phyloP scores from a whole-genome alignment of 2,329 filamentous ascomycete genomes.

The Aspergillus sergii region DNA sequence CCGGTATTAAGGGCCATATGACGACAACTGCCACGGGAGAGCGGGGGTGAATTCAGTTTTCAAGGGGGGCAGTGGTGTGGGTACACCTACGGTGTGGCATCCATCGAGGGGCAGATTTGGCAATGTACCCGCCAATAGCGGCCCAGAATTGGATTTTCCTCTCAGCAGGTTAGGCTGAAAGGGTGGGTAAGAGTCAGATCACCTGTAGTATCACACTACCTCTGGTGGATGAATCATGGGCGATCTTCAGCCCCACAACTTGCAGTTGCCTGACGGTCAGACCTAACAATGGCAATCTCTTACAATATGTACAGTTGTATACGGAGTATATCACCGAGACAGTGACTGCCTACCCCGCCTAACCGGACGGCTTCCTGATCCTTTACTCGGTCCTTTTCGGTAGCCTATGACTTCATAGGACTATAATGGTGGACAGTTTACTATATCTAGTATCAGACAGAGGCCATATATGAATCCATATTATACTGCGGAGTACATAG shows the following conservation, averaged over 20 bases:
- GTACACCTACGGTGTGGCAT: conserved; percentile 5
- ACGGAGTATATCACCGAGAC: background rate
- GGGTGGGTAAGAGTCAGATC: background rate
- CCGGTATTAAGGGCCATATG: conserved; percentile 13
- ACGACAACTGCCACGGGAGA: conserved; percentile 22
- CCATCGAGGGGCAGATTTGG: conserved; percentile 13
- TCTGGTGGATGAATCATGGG: conserved; percentile 9
- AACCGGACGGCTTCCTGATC: background rate
- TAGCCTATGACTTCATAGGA: background rate
- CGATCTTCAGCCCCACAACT: conserved; percentile 6
- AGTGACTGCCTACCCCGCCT: background rate
- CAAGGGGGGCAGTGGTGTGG: conserved; percentile 6
- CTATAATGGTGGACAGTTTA: background rate
- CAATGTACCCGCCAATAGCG: conserved; percentile 18
- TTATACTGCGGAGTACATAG: too few relatives aligned
- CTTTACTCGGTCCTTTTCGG: background rate
- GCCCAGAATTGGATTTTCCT: conserved; percentile 6
- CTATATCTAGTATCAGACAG: background rate
- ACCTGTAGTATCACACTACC: conserved; percentile 6
- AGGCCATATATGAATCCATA: too few relatives aligned
- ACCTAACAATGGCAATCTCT: conserved; percentile 1
- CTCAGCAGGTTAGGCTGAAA: conserved; percentile 16
- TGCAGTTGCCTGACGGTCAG: conserved; percentile 12
- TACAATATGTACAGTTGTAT: background rate
- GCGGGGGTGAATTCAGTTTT: conserved; percentile 12